Conservation (phyloP, 2,329 filamentous ascomycete genomes). For the Aquanectria penicillioides region DNA sequence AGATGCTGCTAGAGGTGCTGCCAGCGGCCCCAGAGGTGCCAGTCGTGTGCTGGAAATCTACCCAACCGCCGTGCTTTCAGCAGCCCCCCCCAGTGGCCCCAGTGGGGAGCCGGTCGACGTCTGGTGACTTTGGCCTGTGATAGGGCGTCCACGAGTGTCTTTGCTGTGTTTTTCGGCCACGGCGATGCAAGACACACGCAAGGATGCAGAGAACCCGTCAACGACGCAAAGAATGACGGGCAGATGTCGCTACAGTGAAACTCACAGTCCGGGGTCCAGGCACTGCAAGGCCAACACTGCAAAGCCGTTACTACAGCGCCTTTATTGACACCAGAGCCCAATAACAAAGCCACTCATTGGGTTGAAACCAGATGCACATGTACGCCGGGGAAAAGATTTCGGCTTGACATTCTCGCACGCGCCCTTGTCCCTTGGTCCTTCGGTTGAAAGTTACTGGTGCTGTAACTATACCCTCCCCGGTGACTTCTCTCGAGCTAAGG, state of each 20-base stretch:
- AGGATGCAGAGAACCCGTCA: not conserved
- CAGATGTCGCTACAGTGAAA: not conserved
- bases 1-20: not conserved
- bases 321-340: constrained; percentile 8
- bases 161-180: not conserved
- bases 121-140: constrained; percentile 37
- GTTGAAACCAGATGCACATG: not conserved
- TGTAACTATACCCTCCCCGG: constrained; percentile 4
- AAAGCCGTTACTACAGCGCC: not conserved
- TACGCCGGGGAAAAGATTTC: not conserved
- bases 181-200: constrained; percentile 10
- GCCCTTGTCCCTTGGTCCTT: not conserved
- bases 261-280: too few species aligned
- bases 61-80: not conserved
- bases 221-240: constrained; percentile 16
- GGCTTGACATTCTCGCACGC: not conserved
- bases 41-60: not conserved
- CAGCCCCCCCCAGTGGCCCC: not conserved
- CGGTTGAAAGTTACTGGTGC: constrained; percentile 1
- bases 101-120: constrained; percentile 6
- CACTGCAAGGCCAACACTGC: too few species aligned
- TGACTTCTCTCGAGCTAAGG: constrained; percentile 35
- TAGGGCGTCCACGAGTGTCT: constrained; percentile 21
- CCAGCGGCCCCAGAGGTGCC: not conserved
- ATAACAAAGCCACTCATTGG: not conserved